Evolutionary conservation across 306 rosid species (phyloP).

Genomic region (Quercus dentata): DNA sequence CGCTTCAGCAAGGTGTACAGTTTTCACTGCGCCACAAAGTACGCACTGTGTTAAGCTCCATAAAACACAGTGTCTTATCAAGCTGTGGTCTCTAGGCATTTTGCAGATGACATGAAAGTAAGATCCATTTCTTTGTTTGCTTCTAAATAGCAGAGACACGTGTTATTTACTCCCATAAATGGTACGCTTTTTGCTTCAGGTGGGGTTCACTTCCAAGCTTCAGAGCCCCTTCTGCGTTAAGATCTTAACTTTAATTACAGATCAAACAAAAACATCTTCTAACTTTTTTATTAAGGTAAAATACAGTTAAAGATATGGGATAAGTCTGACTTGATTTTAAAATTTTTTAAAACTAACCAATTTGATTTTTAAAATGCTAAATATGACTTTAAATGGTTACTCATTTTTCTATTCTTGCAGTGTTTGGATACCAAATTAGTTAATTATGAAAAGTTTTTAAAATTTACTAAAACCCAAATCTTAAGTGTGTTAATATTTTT

Average conservation of each 20-base stretch:
- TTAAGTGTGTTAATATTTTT: no score
- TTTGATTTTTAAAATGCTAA: no score
- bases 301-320: no score
- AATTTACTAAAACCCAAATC: no score
- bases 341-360: no score
- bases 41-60: background rate
- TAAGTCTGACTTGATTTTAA: no score
- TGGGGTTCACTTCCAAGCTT: background rate
- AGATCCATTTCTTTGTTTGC: conserved; percentile 1
- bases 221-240: background rate
- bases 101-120: conserved; percentile 4
- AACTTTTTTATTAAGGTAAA: no score
- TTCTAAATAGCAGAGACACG: conserved; percentile 10
- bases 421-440: no score
- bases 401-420: no score
- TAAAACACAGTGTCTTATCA: background rate
- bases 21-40: conserved; percentile 17
- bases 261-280: background rate
- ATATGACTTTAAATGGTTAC: no score
- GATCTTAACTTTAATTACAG: background rate
- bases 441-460: no score
- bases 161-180: conserved; percentile 18
- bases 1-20: conserved; percentile 16
- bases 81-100: conserved; percentile 7
- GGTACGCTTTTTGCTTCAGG: background rate